A percentile compares a stretch with the other conserved stretches of the same genome.
These are phyloP conservation scores for Taiozyma sp. DNA, from an alignment of 1,139 yeast species.

Conservation along the genomic window DNA sequence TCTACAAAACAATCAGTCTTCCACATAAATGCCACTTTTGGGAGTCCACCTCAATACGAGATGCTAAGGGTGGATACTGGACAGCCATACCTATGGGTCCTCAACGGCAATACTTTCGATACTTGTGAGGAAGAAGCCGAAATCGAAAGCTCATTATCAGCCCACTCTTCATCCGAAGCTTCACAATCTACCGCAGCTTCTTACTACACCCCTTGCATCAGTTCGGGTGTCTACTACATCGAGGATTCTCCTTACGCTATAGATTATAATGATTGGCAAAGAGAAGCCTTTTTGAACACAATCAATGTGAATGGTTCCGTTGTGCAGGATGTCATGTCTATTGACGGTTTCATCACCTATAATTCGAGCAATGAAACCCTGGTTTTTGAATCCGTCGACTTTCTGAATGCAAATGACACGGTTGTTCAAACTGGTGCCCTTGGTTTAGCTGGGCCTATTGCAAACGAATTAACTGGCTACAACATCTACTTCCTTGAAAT, in stretches of 20 bases:
- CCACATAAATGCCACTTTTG: conserved; percentile 30
- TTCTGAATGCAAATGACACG: conserved; percentile 35
- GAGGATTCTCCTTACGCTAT: conserved; percentile 4
- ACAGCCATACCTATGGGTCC: conserved; percentile 39
- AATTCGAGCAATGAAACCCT: background rate
- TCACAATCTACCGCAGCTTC: background rate
- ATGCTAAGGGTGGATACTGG: conserved; percentile 34
- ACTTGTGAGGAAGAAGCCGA: conserved; percentile 2
- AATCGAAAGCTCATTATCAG: background rate
- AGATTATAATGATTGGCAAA: conserved; percentile 1
- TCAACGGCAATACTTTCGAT: conserved; percentile 7
- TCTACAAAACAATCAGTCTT: conserved; percentile 2
- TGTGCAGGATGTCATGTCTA: conserved; percentile 4
- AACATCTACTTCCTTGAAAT: conserved; percentile 31
- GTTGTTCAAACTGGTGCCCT: conserved; percentile 46
- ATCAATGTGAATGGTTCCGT: conserved; percentile 15
- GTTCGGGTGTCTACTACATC: conserved; percentile 11
- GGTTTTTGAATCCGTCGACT: conserved; percentile 20
- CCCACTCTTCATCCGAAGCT: background rate
- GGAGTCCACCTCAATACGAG: conserved; percentile 30
- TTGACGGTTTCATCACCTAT: conserved; percentile 1
- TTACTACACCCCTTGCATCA: conserved; percentile 6
- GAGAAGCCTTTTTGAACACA: conserved; percentile 15
- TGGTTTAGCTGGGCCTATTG: conserved; percentile 44
- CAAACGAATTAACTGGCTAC: conserved; percentile 7